phyloP scores from a whole-genome alignment of 805 yeast species.

The Metschnikowia aberdeeniae region DNA sequence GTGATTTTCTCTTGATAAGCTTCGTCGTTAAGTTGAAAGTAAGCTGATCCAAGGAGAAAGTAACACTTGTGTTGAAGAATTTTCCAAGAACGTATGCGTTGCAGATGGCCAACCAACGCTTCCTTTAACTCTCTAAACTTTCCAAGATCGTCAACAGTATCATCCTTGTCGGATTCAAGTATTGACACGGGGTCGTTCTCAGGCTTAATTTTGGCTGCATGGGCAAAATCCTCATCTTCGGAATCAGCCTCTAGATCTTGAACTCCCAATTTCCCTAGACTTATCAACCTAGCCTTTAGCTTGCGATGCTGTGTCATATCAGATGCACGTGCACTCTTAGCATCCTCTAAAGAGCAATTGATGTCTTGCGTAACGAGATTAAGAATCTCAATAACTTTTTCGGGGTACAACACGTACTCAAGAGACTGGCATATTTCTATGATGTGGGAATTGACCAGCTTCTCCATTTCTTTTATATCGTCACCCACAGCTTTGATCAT shows the following conservation, averaged over 20 bases:
- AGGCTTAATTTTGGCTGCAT: too few relatives aligned
- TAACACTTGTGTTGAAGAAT: constrained; percentile 71
- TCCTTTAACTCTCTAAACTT: constrained; percentile 20
- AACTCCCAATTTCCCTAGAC: constrained; percentile 20
- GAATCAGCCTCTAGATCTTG: constrained; percentile 12
- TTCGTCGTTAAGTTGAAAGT: constrained; percentile 50
- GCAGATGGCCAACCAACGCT: constrained; percentile 18
- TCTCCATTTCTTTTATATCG: constrained; percentile 46
- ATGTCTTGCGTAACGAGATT: constrained; percentile 24
- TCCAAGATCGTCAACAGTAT: constrained; percentile 4
- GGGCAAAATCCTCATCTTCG: constrained; percentile 1
- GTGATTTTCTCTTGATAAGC: constrained; percentile 28
- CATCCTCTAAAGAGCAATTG: constrained; percentile 1
- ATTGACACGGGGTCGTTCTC: neutral
- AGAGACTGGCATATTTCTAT: constrained; percentile 65
- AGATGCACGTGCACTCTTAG: neutral
- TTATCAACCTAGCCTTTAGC: constrained; percentile 1
- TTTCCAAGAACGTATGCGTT: constrained; percentile 45
- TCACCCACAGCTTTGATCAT: constrained; percentile 57
- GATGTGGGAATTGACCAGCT: constrained; percentile 37
- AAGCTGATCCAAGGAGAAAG: constrained; percentile 72
- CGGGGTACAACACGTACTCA: constrained; percentile 55
- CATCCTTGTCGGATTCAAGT: neutral
- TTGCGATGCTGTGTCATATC: constrained; percentile 1
- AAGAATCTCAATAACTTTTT: constrained; percentile 48